phyloP scores from a whole-genome alignment of 2,329 filamentous ascomycete species.

The Fusarium buxicola region DNA sequence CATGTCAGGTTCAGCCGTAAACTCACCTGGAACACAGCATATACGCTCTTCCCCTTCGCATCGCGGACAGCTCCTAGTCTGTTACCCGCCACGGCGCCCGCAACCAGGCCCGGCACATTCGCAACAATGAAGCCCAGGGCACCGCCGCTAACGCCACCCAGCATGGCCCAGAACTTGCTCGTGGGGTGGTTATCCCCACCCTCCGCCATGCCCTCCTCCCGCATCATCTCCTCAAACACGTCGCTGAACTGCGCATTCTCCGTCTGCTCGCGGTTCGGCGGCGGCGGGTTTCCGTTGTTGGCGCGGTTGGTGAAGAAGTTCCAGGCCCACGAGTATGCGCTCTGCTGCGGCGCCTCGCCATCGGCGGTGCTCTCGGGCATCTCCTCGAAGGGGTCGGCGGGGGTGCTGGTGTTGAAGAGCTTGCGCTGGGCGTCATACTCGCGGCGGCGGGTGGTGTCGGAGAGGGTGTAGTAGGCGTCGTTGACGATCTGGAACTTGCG shows the following conservation, averaged over 20 bases:
- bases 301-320: constrained; percentile 64
- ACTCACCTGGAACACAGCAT: constrained; percentile 80
- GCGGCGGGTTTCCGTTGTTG: constrained; percentile 41
- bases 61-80: constrained; percentile 90
- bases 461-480: constrained; percentile 93
- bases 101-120: constrained; percentile 88
- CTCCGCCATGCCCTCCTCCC: constrained; percentile 85
- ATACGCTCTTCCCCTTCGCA: constrained; percentile 93
- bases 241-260: constrained; percentile 88
- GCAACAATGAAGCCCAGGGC: constrained; percentile 95
- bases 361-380: constrained; percentile 47
- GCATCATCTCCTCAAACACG: constrained; percentile 90
- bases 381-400: constrained; percentile 60
- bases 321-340: constrained; percentile 82
- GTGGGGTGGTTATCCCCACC: constrained; percentile 69
- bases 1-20: neutral
- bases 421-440: constrained; percentile 82
- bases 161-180: constrained; percentile 84
- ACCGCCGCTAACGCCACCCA: constrained; percentile 88
- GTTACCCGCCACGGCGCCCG: constrained; percentile 93
- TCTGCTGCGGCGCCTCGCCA: constrained; percentile 56
- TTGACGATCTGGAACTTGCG: constrained; percentile 92
- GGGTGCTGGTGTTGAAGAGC: constrained; percentile 47
- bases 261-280: constrained; percentile 62
- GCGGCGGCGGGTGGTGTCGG: constrained; percentile 77